Percentiles rank a stretch among this genome's conserved stretches.
phyloP scores from a whole-genome alignment of 108 stramenopile genomes.

The Ochromonas danica region DNA sequence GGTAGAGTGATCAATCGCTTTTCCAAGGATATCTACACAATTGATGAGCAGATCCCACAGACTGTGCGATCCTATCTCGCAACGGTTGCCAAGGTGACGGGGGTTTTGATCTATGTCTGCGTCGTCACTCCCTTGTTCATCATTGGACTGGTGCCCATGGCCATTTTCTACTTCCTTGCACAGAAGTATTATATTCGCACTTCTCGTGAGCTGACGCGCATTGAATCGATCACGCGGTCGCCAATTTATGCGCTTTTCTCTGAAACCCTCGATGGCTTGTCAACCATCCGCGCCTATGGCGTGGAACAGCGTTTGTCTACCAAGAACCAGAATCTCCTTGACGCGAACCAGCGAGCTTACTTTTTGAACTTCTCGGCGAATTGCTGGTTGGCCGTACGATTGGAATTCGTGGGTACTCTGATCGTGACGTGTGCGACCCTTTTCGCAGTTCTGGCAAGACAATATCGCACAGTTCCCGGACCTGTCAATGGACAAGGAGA shows the following conservation, averaged over 20 bases:
- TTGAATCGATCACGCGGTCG: constrained; percentile 72
- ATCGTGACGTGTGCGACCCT: constrained; percentile 68
- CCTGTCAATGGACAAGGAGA: neutral
- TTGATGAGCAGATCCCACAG: constrained; percentile 79
- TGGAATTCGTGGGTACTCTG: constrained; percentile 76
- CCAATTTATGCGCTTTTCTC: constrained; percentile 88
- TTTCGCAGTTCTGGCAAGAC: constrained; percentile 62
- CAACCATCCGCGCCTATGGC: constrained; percentile 84
- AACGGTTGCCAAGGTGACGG: constrained; percentile 65
- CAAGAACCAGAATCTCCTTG: constrained; percentile 1
- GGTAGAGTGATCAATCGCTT: constrained; percentile 73
- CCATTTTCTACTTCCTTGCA: constrained; percentile 65
- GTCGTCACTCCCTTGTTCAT: constrained; percentile 47
- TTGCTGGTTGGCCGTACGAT: constrained; percentile 77
- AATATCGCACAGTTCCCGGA: neutral
- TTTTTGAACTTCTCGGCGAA: constrained; percentile 33
- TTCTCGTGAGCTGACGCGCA: constrained; percentile 82
- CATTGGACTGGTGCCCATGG: constrained; percentile 59
- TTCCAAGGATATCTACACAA: constrained; percentile 81
- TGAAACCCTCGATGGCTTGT: constrained; percentile 83
- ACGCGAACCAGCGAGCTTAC: neutral
- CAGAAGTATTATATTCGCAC: constrained; percentile 76
- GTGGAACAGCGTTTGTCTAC: constrained; percentile 54
- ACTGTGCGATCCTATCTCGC: constrained; percentile 68
- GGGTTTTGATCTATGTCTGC: constrained; percentile 73